Base-by-base conservation (phyloP, 1,284 basidiomycete genomes). In the Gymnopus androsaceus region DNA sequence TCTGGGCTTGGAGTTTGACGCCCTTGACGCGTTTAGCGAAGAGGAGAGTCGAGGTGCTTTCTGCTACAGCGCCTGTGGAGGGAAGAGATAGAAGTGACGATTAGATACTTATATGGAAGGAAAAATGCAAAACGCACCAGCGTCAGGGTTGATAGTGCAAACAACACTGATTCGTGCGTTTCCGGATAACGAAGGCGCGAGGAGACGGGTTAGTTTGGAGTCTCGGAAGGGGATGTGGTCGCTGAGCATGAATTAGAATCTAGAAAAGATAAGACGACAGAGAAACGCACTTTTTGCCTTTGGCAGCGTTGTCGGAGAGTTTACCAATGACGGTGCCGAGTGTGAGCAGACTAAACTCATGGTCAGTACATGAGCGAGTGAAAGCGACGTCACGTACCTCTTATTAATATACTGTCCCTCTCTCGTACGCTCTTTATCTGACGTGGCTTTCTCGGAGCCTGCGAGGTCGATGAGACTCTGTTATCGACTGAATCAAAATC, bases 141-240 rank as follows among this genome's bases (percentile, higher is more conserved):
- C n/a, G 63, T 92, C 90, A 0, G 94, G 93, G 65, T 95, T 96
- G 67, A 98, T 84, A 0, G 96, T 98, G 68, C 95, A 98, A 57
- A 98, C 91, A 27, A 99, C 96, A 34, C 93, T 95, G 50, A 99
- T 95, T 17, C 94, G 85, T 15, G 97, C 96, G 67, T 98, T 94
- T 1, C 96, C 97, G 0, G 92, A 90, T 0, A 99, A 79, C 1
- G 94, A 97, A 2, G 95, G 95, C 69, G 98, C 95, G 5, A 99
- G 82, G 72, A 99, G 87, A 31, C 95, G 87, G 3, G 96, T 99
- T 4, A 90, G 76, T 72, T 98, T 98, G 46, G 93, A 95, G 71
- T 98, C 97, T 44, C 96, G 88, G 74, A 92, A 99, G 3, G 96
- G 96, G 12, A 98, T 87, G 67, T 97, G 93, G 63, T 93, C 91